These are phyloP conservation scores for Lodderomyces margitis DNA, from an alignment of 1,139 yeast species.

Conservation along the genomic window DNA sequence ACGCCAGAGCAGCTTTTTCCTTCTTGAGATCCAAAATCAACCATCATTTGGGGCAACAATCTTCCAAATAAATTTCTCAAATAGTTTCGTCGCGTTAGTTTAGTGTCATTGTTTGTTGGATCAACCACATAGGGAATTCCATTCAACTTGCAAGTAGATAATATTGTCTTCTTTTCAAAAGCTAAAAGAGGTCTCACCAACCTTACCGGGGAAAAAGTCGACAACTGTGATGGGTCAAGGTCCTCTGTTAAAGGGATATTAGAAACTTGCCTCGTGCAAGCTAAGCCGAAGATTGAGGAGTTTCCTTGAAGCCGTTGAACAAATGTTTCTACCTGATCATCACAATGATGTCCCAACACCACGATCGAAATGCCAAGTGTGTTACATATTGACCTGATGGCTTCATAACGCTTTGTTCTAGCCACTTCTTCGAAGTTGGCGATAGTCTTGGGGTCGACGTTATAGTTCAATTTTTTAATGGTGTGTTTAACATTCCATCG, in stretches of 20 bases:
- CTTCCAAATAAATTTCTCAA: slow-evolving; percentile 34
- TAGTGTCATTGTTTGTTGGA: slow-evolving; percentile 53
- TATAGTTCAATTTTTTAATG: slow-evolving; percentile 36
- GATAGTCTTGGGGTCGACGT: slow-evolving; percentile 21
- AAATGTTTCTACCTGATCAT: slow-evolving; percentile 75
- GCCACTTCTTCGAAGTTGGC: slow-evolving; percentile 58
- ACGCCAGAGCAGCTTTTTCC: neutral
- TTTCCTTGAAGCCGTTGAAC: slow-evolving; percentile 52
- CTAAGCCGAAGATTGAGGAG: slow-evolving; percentile 60
- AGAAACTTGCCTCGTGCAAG: slow-evolving; percentile 32
- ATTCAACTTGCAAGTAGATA: slow-evolving; percentile 41
- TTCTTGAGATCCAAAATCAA: neutral
- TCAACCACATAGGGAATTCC: slow-evolving; percentile 67
- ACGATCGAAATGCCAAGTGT: slow-evolving; percentile 29
- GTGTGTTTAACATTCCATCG: slow-evolving; percentile 43
- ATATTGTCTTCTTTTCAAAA: slow-evolving; percentile 43
- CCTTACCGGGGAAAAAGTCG: slow-evolving; percentile 14
- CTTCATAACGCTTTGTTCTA: slow-evolving; percentile 49
- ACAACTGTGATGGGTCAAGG: slow-evolving; percentile 13
- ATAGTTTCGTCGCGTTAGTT: slow-evolving; percentile 55
- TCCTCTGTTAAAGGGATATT: slow-evolving; percentile 26
- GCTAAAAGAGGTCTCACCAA: slow-evolving; percentile 55
- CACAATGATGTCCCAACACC: slow-evolving; percentile 63
- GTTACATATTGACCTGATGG: slow-evolving; percentile 37
- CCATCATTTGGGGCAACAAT: slow-evolving; percentile 22